Evolutionary conservation across 192 early-diverging fungal species (phyloP), one percentile per base, ranked within the genome.

Genomic region (Linnemannia hyalina): DNA sequence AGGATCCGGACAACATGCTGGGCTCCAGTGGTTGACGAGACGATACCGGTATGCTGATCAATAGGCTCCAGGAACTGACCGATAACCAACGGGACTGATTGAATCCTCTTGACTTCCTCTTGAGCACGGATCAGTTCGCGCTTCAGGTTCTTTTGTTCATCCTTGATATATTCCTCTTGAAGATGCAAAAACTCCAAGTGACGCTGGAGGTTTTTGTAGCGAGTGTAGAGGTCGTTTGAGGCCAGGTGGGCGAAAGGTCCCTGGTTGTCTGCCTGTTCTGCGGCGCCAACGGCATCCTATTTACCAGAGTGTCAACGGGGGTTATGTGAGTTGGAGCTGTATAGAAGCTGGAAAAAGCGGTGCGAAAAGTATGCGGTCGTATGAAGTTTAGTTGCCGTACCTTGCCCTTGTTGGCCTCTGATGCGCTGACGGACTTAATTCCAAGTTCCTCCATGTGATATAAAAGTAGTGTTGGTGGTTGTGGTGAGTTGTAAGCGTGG

Each of bases 131-230:
- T 91, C 71, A 99, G 91, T 83, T 99, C 98, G 60, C 96, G 91
- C 87, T 98, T 97, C 73, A 99, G 83, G 89, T 99, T 98, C 91
- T 97, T 97, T 91, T 98, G 97, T 89, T 99, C 98, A 83, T 98
- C 97, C 90, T 98, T 98, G 89, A 99, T 99, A 89, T 99, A 99
- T 88, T 99, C 98, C 87, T 99, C 98, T 91, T 99, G 98, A 38
- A 99, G 91, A 72, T 97, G 95, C 57, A 99, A 90, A 80, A 99
- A 96, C 89, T 99, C 98, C 26, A 99, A 89, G 85, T 99, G 97
- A 49, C 96, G 93, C 80, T 98, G 96, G 26, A 99, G 93, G 81
- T 97, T 97, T 91, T 99, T 99, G 80, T 97, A 92, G 65, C 95
- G 96, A 57, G 95, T 95, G 88, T 99, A 99, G 57, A 97, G 88